A percentile compares a stretch with the other conserved stretches of the same genome.
These are phyloP conservation scores for Sextonia rubra DNA, from an alignment of 164 flowering plant species.

Conservation along the genomic window DNA sequence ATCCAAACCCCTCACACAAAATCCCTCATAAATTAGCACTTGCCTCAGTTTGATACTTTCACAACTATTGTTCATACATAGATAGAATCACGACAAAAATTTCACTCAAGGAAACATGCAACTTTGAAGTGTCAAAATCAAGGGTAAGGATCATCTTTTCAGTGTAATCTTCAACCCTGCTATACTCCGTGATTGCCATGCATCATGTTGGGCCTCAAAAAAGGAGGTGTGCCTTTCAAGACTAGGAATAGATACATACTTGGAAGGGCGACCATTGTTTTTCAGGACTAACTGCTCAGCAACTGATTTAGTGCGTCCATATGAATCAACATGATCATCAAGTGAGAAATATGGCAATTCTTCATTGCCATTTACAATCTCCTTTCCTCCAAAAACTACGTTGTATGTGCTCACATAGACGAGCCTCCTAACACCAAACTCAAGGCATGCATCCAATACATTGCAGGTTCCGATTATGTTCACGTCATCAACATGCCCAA, in stretches of 20 bases:
- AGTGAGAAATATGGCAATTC: constrained; percentile 66
- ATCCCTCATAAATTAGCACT: too few species aligned
- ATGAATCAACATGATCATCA: constrained; percentile 76
- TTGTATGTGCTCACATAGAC: constrained; percentile 88
- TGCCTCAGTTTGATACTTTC: too few species aligned
- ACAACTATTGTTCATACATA: too few species aligned
- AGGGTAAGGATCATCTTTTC: too few species aligned
- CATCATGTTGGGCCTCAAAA: too few species aligned
- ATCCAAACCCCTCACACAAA: too few species aligned
- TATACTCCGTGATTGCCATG: too few species aligned
- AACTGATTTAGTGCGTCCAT: constrained; percentile 74
- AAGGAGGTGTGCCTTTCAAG: too few species aligned
- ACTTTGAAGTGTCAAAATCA: too few species aligned
- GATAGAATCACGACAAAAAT: too few species aligned
- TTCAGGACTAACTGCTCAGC: constrained; percentile 92
- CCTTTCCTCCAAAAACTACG: constrained; percentile 82
- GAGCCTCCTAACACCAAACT: constrained; percentile 65
- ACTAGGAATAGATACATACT: constrained; percentile 38
- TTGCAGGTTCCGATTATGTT: constrained; percentile 82
- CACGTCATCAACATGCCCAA: constrained; percentile 71
- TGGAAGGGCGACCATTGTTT: constrained; percentile 73
- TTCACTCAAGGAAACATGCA: too few species aligned
- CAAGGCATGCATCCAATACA: constrained; percentile 68
- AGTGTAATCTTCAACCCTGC: too few species aligned
- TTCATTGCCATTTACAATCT: constrained; percentile 83